Base-by-base conservation (phyloP, 2,329 filamentous ascomycete species). In the Chlorencoelia australis region DNA sequence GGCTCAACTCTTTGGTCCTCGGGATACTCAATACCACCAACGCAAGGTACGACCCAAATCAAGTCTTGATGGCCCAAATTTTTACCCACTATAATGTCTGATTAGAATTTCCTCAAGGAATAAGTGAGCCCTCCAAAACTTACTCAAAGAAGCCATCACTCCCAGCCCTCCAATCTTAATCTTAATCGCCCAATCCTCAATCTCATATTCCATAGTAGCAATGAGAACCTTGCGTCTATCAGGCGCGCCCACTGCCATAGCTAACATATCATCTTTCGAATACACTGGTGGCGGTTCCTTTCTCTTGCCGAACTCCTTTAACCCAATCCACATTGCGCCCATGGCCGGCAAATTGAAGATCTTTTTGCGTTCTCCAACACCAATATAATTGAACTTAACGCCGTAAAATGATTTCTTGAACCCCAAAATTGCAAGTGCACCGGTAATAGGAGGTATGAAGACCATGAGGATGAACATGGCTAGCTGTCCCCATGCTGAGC, bases 171-270 rank as follows among this genome's bases (percentile, higher is more conserved):
- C 76, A 27, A 81, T 81, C 59, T 81, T 81, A 59, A 81, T 75
- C 56, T 78, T 80, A 58, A 81, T 75, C 4, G 59, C 65, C 72
- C 76, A 80, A 50, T 81, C 76, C 35, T 76, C 72, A 43, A 81
- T 79, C 42, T 81, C 74, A 56, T 81, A 81, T 54, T 81, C 76
- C 72, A 80, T 79, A 7, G 76, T 80, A 9, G 74, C 76, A 37
- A 81, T 77, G 16, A 81, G 63, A 3, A 79, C 69, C 24, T 68
- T 78, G 11, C 70, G 10, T 7, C 27, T 32, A 9, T 21, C 11
- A 10, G 26, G 26, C 14, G 26, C 9, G 13, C 26, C 26, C 9
- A 14, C 14, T 7, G 21, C 21, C 7, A n/a, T 18, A 24, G 17
- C 15, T 39, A 30, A 15, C 26, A 11, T 10, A 27, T 14, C 3